Conservation (phyloP, 2,329 filamentous ascomycete species). For the Microdochium trichocladiopsis region DNA sequence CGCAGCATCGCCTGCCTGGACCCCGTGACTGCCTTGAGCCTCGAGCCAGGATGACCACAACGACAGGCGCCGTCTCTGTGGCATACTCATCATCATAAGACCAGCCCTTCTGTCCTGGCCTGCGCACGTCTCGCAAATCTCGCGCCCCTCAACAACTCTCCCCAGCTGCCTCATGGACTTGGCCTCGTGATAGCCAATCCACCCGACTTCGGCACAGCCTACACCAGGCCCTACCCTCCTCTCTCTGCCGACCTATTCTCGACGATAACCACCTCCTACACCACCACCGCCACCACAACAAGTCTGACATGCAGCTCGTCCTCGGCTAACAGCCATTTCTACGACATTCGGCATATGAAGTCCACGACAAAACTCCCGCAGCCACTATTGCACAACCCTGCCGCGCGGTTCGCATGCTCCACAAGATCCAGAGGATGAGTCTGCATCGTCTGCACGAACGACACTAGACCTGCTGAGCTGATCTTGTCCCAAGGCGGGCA, state of each 20-base stretch:
- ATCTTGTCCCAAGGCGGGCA: slow-evolving; percentile 32
- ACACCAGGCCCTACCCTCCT: not conserved
- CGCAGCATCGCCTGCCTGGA: not conserved
- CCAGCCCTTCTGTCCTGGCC: not conserved
- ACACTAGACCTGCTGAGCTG: not conserved
- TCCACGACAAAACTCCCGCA: too few species aligned
- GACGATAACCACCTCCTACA: not conserved
- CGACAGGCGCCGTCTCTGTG: not conserved
- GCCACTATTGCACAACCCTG: too few species aligned
- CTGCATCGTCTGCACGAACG: not conserved
- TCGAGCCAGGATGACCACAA: not conserved
- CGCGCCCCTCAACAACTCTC: not conserved
- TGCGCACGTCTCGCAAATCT: not conserved
- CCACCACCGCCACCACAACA: too few species aligned
- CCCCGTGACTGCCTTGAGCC: not conserved
- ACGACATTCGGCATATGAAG: too few species aligned
- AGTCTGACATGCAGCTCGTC: too few species aligned
- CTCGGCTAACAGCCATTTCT: too few species aligned
- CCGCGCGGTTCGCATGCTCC: not conserved
- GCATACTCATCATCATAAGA: not conserved
- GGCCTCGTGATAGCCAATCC: not conserved
- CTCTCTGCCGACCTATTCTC: not conserved
- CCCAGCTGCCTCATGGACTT: not conserved
- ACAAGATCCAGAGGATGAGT: slow-evolving; percentile 12
- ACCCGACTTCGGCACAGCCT: not conserved